Conservation (phyloP, 116 monocot species). For the Cymodocea nodosa region DNA sequence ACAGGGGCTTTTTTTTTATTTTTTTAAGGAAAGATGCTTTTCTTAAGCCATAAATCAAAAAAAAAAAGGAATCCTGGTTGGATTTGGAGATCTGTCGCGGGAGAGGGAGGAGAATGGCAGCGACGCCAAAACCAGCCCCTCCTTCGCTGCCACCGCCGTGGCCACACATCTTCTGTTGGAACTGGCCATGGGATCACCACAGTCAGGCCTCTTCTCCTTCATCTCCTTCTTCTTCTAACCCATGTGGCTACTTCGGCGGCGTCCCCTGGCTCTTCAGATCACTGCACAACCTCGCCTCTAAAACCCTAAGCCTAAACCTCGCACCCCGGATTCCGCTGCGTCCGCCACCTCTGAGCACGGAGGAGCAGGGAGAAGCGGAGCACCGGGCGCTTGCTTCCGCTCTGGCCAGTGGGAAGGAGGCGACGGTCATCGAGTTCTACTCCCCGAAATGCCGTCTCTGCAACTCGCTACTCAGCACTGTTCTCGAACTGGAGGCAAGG, state of each 20-base stretch:
- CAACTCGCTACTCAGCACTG: constrained; percentile 49
- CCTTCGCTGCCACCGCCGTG: no score
- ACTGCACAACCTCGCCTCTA: constrained; percentile 26
- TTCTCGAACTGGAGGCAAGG: constrained; percentile 53
- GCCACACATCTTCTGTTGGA: constrained; percentile 18
- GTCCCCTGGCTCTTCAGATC: constrained; percentile 58
- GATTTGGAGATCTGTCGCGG: no score
- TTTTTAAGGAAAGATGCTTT: no score
- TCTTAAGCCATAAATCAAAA: no score
- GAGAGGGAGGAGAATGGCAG: no score
- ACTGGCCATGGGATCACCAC: constrained; percentile 38
- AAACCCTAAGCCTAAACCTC: no score
- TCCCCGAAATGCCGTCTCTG: constrained; percentile 83
- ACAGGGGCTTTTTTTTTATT: no score
- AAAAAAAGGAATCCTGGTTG: no score
- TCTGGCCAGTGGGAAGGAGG: constrained; percentile 62
- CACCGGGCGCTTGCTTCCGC: constrained; percentile 72
- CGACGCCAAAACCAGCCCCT: no score
- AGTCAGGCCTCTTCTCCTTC: no score
- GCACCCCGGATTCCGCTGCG: background rate
- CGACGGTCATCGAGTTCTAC: constrained; percentile 87
- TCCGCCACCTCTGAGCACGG: constrained; percentile 5
- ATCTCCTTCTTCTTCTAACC: background rate
- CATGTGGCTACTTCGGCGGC: constrained; percentile 26
- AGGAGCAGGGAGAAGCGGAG: constrained; percentile 69